Evolutionary conservation across 805 yeast species (phyloP).

Genomic region (Isabelozyma pseudorhagii): DNA sequence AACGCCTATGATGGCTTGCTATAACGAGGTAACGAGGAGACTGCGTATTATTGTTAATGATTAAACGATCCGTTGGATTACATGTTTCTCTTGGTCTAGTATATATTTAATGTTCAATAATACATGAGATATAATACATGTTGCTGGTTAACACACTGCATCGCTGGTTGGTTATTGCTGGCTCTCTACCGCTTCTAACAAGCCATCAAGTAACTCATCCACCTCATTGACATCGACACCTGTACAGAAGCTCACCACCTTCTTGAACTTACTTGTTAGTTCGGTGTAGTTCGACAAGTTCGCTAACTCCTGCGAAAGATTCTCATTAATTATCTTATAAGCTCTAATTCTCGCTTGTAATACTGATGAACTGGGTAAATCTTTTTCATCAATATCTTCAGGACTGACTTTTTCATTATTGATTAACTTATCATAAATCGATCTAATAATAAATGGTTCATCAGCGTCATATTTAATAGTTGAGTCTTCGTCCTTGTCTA

Average conservation of each 20-base stretch:
- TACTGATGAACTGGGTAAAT: slow-evolving; percentile 46
- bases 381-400: slow-evolving; percentile 19
- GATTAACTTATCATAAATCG: slow-evolving; percentile 52
- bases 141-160: neutral
- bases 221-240: slow-evolving; percentile 81
- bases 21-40: slow-evolving; percentile 16
- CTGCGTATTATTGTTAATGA: neutral
- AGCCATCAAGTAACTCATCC: slow-evolving; percentile 75
- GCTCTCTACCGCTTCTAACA: slow-evolving; percentile 87
- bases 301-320: slow-evolving; percentile 50
- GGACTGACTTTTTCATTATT: slow-evolving; percentile 22
- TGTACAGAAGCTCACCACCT: slow-evolving; percentile 86
- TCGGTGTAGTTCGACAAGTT: slow-evolving; percentile 45
- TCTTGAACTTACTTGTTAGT: slow-evolving; percentile 65
- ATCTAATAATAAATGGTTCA: slow-evolving; percentile 77
- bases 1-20: slow-evolving; percentile 80
- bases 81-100: neutral
- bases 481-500: slow-evolving; percentile 50
- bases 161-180: slow-evolving; percentile 24
- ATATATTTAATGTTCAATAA: neutral
- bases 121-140: neutral
- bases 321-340: slow-evolving; percentile 65
- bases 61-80: neutral
- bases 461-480: slow-evolving; percentile 68
- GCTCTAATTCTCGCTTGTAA: slow-evolving; percentile 79